These are phyloP conservation scores for Annona cherimola DNA, from an alignment of 164 flowering plant species.

Conservation along the genomic window DNA sequence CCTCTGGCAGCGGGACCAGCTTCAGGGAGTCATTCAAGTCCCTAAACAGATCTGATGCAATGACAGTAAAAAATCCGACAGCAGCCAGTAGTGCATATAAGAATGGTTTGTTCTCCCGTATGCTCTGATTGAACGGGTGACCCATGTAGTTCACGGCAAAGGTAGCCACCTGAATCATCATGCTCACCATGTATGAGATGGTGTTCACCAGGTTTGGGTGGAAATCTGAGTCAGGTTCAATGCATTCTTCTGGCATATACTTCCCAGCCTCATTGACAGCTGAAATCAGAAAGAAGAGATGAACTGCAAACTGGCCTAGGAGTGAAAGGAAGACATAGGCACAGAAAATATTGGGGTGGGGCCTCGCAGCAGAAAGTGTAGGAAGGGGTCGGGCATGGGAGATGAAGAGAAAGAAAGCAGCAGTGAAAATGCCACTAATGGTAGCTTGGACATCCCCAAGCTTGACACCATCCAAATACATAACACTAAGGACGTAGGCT, in stretches of 20 bases:
- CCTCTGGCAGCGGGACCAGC: constrained; percentile 74
- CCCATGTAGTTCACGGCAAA: constrained; percentile 99
- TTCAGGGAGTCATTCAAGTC: constrained; percentile 78
- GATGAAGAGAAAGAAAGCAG: constrained; percentile 93
- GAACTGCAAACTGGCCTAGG: constrained; percentile 80
- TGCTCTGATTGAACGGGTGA: constrained; percentile 94
- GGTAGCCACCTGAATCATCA: constrained; percentile 98
- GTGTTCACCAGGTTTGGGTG: constrained; percentile 94
- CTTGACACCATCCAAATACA: constrained; percentile 92
- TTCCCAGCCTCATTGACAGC: constrained; percentile 86
- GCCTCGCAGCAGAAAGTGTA: constrained; percentile 73
- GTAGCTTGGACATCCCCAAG: constrained; percentile 97
- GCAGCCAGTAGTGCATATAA: constrained; percentile 64
- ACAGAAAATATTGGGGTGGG: constrained; percentile 89
- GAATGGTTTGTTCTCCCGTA: constrained; percentile 82
- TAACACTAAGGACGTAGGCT: constrained; percentile 92
- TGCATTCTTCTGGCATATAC: constrained; percentile 96
- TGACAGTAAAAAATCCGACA: constrained; percentile 66
- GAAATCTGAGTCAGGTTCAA: constrained; percentile 89
- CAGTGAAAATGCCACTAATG: constrained; percentile 90
- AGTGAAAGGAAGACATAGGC: constrained; percentile 79
- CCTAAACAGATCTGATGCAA: constrained; percentile 77
- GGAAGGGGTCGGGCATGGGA: constrained; percentile 91
- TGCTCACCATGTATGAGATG: constrained; percentile 91
- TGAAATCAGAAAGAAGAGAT: constrained; percentile 65